These are phyloP conservation scores for Monilinia fructigena DNA, from an alignment of 2,329 filamentous ascomycete species.

Conservation along the genomic window DNA sequence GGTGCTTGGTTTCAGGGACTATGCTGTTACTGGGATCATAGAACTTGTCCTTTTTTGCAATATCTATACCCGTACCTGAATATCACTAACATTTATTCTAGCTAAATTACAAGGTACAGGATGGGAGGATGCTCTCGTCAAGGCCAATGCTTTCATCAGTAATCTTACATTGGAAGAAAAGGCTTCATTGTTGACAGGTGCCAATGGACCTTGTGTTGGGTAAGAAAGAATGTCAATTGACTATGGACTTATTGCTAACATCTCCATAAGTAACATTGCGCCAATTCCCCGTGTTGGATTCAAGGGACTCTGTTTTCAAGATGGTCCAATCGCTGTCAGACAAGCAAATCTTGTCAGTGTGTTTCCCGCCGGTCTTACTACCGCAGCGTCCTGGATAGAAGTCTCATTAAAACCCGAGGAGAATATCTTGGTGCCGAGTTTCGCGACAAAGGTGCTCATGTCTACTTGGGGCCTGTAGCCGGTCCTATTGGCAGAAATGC, in stretches of 20 bases:
- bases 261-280: slow-evolving; percentile 31
- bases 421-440: slow-evolving; percentile 57
- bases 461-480: slow-evolving; percentile 56
- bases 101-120: slow-evolving; percentile 24
- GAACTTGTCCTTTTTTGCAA: no score
- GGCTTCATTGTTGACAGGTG: slow-evolving; percentile 43
- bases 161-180: slow-evolving; percentile 78
- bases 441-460: slow-evolving; percentile 71
- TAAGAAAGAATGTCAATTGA: slow-evolving; percentile 19
- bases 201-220: slow-evolving; percentile 24
- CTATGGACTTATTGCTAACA: background rate
- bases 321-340: slow-evolving; percentile 63
- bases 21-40: background rate
- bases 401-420: slow-evolving; percentile 53
- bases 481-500: slow-evolving; percentile 50
- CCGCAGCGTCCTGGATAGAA: slow-evolving; percentile 67
- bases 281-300: slow-evolving; percentile 34
- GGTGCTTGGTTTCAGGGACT: background rate
- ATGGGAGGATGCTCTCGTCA: slow-evolving; percentile 68
- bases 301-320: slow-evolving; percentile 35
- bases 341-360: slow-evolving; percentile 69
- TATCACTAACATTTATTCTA: slow-evolving; percentile 27
- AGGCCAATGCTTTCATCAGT: slow-evolving; percentile 64
- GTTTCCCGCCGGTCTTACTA: slow-evolving; percentile 65
- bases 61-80: background rate